A percentile compares a stretch with the other conserved stretches of the same genome.
Conservation (phyloP, 2,329 filamentous ascomycete species). For the Allantophomopsis lycopodina region DNA sequence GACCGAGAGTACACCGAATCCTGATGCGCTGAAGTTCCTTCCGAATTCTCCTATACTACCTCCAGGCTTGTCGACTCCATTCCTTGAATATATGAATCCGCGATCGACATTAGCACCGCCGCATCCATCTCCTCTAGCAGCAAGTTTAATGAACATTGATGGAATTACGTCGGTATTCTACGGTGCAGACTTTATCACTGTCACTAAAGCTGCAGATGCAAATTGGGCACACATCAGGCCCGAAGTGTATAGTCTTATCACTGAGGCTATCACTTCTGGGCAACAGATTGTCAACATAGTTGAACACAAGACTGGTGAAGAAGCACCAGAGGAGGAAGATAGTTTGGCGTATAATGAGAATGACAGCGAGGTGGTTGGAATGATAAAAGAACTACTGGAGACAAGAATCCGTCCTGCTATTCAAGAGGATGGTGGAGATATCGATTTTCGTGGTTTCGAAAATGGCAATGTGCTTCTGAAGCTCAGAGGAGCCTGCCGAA, state of each 20-base stretch:
- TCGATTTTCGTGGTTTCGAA: conserved; percentile 85
- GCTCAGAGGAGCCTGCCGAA: conserved; percentile 82
- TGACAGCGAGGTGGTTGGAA: conserved; percentile 86
- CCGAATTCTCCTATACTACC: conserved; percentile 83
- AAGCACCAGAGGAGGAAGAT: conserved; percentile 42
- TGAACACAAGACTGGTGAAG: conserved; percentile 42
- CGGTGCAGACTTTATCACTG: conserved; percentile 89
- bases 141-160: conserved; percentile 83
- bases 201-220: conserved; percentile 77
- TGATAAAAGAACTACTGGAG: conserved; percentile 97
- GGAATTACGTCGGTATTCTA: conserved; percentile 94
- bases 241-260: conserved; percentile 90
- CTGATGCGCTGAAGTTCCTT: conserved; percentile 92
- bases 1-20: conserved; percentile 86
- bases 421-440: conserved; percentile 94
- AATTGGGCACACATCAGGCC: conserved; percentile 94
- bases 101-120: conserved; percentile 80
- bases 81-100: conserved; percentile 84
- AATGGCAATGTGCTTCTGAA: conserved; percentile 77
- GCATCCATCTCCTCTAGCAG: conserved; percentile 80
- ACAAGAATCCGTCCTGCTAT: conserved; percentile 91
- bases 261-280: conserved; percentile 76
- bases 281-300: conserved; percentile 65
- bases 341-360: conserved; percentile 75
- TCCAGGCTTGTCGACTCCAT: conserved; percentile 55